Base-by-base conservation (phyloP, 176 grass and related monocot species). In the Lolium rigidum region DNA sequence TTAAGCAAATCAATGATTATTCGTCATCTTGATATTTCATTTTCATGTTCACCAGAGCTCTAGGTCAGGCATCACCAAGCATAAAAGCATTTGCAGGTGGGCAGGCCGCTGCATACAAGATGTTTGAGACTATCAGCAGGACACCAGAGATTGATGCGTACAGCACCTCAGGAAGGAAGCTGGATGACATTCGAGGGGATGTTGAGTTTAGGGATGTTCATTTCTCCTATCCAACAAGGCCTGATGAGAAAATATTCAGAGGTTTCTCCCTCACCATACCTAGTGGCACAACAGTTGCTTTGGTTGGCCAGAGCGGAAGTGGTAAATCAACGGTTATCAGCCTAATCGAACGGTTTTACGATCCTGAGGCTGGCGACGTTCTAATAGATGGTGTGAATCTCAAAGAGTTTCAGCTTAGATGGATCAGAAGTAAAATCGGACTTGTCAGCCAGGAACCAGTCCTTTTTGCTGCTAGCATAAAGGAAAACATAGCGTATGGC, bases 261-360 rank as follows among this genome's bases (percentile, higher is more conserved):
- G 95, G 90, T 25, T 94, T 97, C 70, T 93, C 86, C 50, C 90
- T 97, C 26, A 41, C 59, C 76, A 92, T 92, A 64, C 84, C 77
- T 46, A 93, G 82, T 16, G 88, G 90, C 69, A 86, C 55, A 14
- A 94, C 92, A 26, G 86, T 93, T 76, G 95, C 95, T 18, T 80
- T 97, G 37, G 95, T 97, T 70, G 95, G 92, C 46, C 86, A 92
- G 88, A 97, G 95, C 55, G 95, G 95, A 46, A 97, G 95, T 76
- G 95, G 95, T 18, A 97, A 97, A 78, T 97, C 92, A 2, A 97
- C 95, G 0, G 88, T 94, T 59, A 91, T 97, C 65, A 90, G 88
- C 84, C 86, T 97, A 77, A 87, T 97, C 0, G 92, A 97, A 77
- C 82, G 95, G 72, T 97, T 97, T 76, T 97, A 97, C 0, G 95